Percentiles rank a stretch among this genome's conserved stretches.
phyloP scores from a whole-genome alignment of 2,329 filamentous ascomycete species.

The Pseudopyrenochaeta lycopersici region DNA sequence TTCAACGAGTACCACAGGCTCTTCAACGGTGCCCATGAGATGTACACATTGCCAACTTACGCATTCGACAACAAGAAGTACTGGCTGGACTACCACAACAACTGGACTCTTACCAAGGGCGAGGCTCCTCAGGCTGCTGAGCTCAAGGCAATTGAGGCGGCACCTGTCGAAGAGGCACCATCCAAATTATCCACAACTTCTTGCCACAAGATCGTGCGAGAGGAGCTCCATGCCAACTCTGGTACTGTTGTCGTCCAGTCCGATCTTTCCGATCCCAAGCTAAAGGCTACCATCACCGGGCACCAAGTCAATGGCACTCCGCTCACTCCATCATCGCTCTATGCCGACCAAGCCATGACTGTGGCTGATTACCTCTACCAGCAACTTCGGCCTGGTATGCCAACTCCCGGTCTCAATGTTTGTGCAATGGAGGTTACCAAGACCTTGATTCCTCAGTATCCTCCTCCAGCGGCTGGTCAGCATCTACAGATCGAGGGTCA shows the following conservation, averaged over 20 bases:
- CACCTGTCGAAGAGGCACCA: slow-evolving; percentile 52
- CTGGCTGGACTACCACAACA: slow-evolving; percentile 75
- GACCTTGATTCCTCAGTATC: slow-evolving; percentile 69
- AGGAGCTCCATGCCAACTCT: slow-evolving; percentile 68
- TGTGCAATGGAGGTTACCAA: slow-evolving; percentile 74
- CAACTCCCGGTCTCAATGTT: slow-evolving; percentile 70
- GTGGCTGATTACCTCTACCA: slow-evolving; percentile 74
- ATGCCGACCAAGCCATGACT: slow-evolving; percentile 72
- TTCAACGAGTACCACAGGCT: slow-evolving; percentile 76
- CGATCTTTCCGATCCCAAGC: slow-evolving; percentile 70
- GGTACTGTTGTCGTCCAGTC: slow-evolving; percentile 71
- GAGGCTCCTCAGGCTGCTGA: slow-evolving; percentile 59
- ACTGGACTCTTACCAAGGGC: slow-evolving; percentile 76
- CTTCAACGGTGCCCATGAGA: slow-evolving; percentile 65
- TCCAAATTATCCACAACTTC: slow-evolving; percentile 70
- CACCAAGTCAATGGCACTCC: slow-evolving; percentile 74
- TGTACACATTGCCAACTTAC: slow-evolving; percentile 74
- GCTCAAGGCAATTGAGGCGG: slow-evolving; percentile 50
- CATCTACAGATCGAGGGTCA: slow-evolving; percentile 68
- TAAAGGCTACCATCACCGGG: slow-evolving; percentile 69
- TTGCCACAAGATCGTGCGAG: slow-evolving; percentile 70
- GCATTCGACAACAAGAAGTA: slow-evolving; percentile 76
- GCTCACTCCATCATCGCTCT: slow-evolving; percentile 71
- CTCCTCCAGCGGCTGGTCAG: slow-evolving; percentile 61
- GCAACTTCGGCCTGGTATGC: slow-evolving; percentile 65